Evolutionary conservation across 1,284 basidiomycete genomes (phyloP).

Genomic region (Erythrobasidium hasegawianum): DNA sequence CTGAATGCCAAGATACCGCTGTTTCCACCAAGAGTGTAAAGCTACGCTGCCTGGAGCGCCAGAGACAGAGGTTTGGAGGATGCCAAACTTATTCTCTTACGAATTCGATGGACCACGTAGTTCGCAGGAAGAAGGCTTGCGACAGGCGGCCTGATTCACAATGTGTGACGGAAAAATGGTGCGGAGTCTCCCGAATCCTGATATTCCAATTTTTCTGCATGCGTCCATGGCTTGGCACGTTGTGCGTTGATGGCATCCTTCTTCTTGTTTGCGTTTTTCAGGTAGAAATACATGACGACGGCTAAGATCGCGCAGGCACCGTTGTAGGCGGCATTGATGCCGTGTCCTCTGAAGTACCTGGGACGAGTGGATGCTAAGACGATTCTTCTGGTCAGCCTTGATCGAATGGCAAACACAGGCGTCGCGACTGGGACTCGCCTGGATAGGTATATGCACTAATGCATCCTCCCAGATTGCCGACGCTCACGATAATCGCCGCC

Average conservation of each 20-base stretch:
- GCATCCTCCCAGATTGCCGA: constrained; percentile 18
- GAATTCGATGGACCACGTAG: too few species aligned
- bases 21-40: too few species aligned
- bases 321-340: constrained; percentile 25
- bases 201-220: neutral
- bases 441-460: constrained; percentile 24
- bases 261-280: constrained; percentile 13
- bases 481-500: constrained; percentile 30
- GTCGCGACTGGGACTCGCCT: too few species aligned
- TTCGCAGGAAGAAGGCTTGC: neutral
- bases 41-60: too few species aligned
- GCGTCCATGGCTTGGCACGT: constrained; percentile 21
- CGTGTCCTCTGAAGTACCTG: constrained; percentile 22
- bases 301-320: constrained; percentile 14
- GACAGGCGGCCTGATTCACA: constrained; percentile 6
- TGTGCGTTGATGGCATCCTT: constrained; percentile 32
- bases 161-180: constrained; percentile 27
- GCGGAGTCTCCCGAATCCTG: constrained; percentile 19
- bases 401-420: neutral
- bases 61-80: too few species aligned
- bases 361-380: constrained; percentile 12
- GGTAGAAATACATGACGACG: constrained; percentile 17
- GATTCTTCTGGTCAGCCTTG: neutral
- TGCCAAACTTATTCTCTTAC: too few species aligned
- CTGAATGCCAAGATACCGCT: too few species aligned